A percentile compares a stretch with the other conserved stretches of the same genome.
These are phyloP conservation scores for Malassezia equina DNA, from an alignment of 1,284 basidiomycete species.

Conservation along the genomic window DNA sequence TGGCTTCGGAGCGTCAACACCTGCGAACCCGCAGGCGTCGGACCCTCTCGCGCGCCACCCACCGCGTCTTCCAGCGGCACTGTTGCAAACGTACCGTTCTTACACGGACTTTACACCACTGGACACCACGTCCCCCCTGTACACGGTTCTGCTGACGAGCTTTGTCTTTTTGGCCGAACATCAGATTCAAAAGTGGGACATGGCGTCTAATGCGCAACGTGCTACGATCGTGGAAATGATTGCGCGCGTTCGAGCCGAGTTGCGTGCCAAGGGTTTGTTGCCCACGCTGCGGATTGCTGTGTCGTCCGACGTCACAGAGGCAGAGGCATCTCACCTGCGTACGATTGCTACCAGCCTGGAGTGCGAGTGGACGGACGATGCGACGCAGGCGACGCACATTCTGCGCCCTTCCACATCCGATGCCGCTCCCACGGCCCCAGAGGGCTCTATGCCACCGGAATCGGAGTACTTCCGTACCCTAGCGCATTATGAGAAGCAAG, in stretches of 20 bases:
- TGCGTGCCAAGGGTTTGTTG: slow-evolving; percentile 24
- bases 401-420: slow-evolving; percentile 28
- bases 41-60: slow-evolving; percentile 26
- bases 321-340: slow-evolving; percentile 31
- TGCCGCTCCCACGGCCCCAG: slow-evolving; percentile 12
- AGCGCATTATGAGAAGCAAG: slow-evolving; percentile 31
- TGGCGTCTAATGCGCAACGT: slow-evolving; percentile 23
- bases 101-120: slow-evolving; percentile 22
- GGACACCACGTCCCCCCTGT: slow-evolving; percentile 24
- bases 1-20: slow-evolving; percentile 26
- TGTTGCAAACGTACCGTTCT: slow-evolving; percentile 33
- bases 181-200: slow-evolving; percentile 24
- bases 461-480: slow-evolving; percentile 46
- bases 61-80: slow-evolving; percentile 31
- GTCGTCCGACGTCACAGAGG: slow-evolving; percentile 31
- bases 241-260: slow-evolving; percentile 24
- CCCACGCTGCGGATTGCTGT: slow-evolving; percentile 24
- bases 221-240: slow-evolving; percentile 30
- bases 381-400: slow-evolving; percentile 31
- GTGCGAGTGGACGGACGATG: slow-evolving; percentile 34
- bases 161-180: slow-evolving; percentile 26
- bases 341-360: slow-evolving; percentile 30
- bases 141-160: slow-evolving; percentile 23
- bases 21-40: slow-evolving; percentile 23
- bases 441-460: slow-evolving; percentile 5